Base-by-base conservation (phyloP, 495 filamentous ascomycete genomes). In the Ramalina intermedia region DNA sequence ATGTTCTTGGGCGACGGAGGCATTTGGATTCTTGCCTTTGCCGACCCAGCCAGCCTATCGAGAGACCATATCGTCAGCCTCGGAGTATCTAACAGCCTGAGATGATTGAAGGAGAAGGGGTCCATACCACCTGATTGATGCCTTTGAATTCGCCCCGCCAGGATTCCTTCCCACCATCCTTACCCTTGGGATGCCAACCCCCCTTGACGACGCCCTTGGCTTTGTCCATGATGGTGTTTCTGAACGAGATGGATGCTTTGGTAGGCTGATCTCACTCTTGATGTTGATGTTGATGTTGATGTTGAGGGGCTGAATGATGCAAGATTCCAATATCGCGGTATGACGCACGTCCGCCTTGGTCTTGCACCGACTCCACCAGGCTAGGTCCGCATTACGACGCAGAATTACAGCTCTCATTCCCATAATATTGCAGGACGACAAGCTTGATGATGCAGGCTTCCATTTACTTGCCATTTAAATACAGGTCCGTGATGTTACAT, bases 121-220 rank as follows among this genome's bases (percentile, higher is more conserved):
- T 11, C 54, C 70, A 49, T 48, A 77, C 74, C 59, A 79, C 70
- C 65, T 77, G 73, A 50, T 77, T 71, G 50, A 80, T 67, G 24
- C 75, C 75, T 53, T 75, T 78, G 61, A 73, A 74, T 50, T 79
- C 75, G 13, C 69, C 68, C 16, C 75, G 65, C 75, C 75, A 78
- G 50, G 72, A 70, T 51, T 78, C 74, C 51, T 69, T 75, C 26
- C 59, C 59, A 9, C 75, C 75, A 41, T 75, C 68, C 41, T 73
- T 74, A 17, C 69, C 66, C 52, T 74, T 71, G 0, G 76, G 72
- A 55, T 80, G 73, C 76, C 76, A 80, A 43, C 76, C 76, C 39
- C 66, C 68, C 51, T 77, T 80, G 27, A 71, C 61, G 41, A 73
- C 57, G 37, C 66, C 69, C 55, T 66, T 73, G 41, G 73, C 56